Percentiles rank a stretch among this genome's conserved stretches.
phyloP scores from a whole-genome alignment of 345 rosid genomes.

The Geranium rotundifolium region DNA sequence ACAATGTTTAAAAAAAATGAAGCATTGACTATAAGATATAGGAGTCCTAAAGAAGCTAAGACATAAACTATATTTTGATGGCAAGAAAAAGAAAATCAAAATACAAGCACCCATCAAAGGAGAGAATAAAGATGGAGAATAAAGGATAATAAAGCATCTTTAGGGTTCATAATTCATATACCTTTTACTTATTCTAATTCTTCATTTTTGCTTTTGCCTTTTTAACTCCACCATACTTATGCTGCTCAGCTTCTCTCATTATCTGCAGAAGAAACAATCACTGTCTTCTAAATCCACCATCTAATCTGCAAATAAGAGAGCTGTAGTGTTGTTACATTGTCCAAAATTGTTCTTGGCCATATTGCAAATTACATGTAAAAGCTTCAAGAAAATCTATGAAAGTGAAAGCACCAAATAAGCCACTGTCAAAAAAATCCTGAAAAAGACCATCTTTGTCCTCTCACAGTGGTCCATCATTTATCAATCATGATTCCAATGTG shows the following conservation, averaged over 20 bases:
- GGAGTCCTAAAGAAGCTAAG: too few species aligned
- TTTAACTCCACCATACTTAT: background rate
- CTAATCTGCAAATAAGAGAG: too few species aligned
- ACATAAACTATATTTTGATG: too few species aligned
- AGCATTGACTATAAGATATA: too few species aligned
- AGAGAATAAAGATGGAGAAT: constrained; percentile 4
- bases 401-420: constrained; percentile 6
- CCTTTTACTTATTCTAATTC: background rate
- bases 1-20: too few species aligned
- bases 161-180: background rate
- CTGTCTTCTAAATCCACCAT: too few species aligned
- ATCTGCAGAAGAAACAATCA: too few species aligned
- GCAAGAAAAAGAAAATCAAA: too few species aligned
- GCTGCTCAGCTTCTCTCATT: background rate
- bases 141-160: background rate
- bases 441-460: constrained; percentile 2
- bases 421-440: background rate
- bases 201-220: background rate
- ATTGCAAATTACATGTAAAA: constrained; percentile 3
- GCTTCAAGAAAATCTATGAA: constrained; percentile 8
- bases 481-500: background rate
- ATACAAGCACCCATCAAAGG: background rate
- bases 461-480: background rate
- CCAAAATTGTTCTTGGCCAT: too few species aligned
- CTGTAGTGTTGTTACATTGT: background rate